Evolutionary conservation across 1,284 basidiomycete species (phyloP), one percentile per base, ranked within the genome.

Genomic region (Fomes fomentarius): DNA sequence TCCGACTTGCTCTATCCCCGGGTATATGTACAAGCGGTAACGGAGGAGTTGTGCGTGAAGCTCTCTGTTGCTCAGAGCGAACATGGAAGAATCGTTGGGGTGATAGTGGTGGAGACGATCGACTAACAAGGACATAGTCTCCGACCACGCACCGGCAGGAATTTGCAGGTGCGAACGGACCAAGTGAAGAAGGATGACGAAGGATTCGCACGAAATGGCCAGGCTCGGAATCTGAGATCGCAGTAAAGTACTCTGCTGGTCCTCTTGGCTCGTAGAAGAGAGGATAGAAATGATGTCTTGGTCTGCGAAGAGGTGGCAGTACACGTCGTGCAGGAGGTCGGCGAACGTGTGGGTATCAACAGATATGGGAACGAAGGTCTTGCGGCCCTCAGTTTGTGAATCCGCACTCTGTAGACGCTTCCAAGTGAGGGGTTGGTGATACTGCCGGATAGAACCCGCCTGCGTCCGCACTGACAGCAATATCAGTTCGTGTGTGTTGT

Each of bases 401-500:
- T 33, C 31, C 11, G 12, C 11, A 10, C 31, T 33, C 4, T 8
- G 14, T 25, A 11, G 34, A 17, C 10, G 9, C 52, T 74, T 78
- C 81, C 81, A 82, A 1, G 73, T 70, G 9, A 75, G 65, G 14
- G 64, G 65, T 54, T 81, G 73, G 40, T 79, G 76, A 43, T 70
- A 76, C 49, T 79, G 78, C 10, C 11, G 10, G 2, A 6, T 25
- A 2, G 24, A 12, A 4, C 21, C 15, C 21, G 35, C 30, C n/a
- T 60, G 11, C 17, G 45, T 40, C 9, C 11, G 2, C 4, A 47
- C 2, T 4, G 21, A 11, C 14, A 58, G 47, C 2, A 66, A 24
- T 15, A 73, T 8, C 0, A 76, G 47, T 57, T 83, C 80, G 45
- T 80, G 72, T 0, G 68, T 65, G 58, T 79, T 76, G 10, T 74